Evolutionary conservation across 305 asterid species (phyloP).

Genomic region (Plantago coronopus): DNA sequence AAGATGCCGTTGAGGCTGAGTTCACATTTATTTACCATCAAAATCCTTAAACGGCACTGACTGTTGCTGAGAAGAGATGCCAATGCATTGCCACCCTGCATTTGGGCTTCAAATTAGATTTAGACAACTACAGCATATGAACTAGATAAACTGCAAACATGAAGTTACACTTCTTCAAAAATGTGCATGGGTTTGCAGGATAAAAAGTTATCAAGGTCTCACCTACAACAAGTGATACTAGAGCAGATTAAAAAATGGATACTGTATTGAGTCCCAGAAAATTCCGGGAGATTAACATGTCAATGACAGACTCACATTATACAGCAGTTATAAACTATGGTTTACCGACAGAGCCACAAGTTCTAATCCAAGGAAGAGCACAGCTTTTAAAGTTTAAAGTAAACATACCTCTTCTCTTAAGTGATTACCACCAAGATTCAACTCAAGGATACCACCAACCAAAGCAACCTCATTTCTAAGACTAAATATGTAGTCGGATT

Average conservation of each 20-base stretch:
- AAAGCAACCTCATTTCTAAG: conserved; percentile 51
- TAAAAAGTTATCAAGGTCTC: too few species aligned
- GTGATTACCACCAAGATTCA: conserved; percentile 84
- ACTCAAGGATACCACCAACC: conserved; percentile 55
- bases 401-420: conserved; percentile 66
- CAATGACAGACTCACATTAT: neutral
- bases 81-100: conserved; percentile 75
- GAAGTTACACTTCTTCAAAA: neutral
- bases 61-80: conserved; percentile 59
- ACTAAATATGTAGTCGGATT: conserved; percentile 43
- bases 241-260: too few species aligned
- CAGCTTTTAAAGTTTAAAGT: conserved; percentile 16
- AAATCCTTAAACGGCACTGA: conserved; percentile 50
- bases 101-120: conserved; percentile 29
- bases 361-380: conserved; percentile 4
- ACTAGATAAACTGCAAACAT: neutral
- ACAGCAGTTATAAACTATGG: conserved; percentile 11
- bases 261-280: too few species aligned
- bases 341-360: conserved; percentile 13
- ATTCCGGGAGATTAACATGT: too few species aligned
- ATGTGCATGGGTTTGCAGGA: neutral
- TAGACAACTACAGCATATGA: neutral
- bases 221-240: too few species aligned
- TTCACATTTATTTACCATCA: conserved; percentile 62
- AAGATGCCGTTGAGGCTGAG: conserved; percentile 57